Conservation (phyloP, 352 stramenopile genomes). For the Phytophthora sojae region DNA sequence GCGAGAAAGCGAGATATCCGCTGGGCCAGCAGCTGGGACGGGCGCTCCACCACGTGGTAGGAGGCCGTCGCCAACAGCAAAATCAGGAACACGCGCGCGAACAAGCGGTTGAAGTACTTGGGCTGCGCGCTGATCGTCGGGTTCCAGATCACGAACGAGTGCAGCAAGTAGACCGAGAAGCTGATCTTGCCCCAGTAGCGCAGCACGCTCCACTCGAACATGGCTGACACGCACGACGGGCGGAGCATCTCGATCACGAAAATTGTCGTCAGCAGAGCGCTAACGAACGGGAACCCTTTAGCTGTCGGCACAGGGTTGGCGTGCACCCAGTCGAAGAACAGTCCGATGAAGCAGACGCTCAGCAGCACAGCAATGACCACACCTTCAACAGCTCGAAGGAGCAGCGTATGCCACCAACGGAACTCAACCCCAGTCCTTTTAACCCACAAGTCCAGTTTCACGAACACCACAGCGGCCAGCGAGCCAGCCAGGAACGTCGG, state of each 20-base stretch:
- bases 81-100: slow-evolving; percentile 40
- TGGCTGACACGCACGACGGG: slow-evolving; percentile 39
- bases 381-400: slow-evolving; percentile 33
- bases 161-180: slow-evolving; percentile 59
- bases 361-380: slow-evolving; percentile 36
- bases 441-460: slow-evolving; percentile 33
- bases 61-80: slow-evolving; percentile 40
- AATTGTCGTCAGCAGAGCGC: slow-evolving; percentile 39
- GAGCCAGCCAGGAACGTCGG: slow-evolving; percentile 52
- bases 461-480: slow-evolving; percentile 44
- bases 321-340: slow-evolving; percentile 51
- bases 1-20: slow-evolving; percentile 40
- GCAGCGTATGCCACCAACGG: slow-evolving; percentile 19
- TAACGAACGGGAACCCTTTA: slow-evolving; percentile 42
- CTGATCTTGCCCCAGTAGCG: slow-evolving; percentile 57
- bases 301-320: slow-evolving; percentile 32
- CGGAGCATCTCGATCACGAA: slow-evolving; percentile 53
- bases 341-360: slow-evolving; percentile 36
- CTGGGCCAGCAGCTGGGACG: slow-evolving; percentile 51
- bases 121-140: slow-evolving; percentile 23
- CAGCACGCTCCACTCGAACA: slow-evolving; percentile 55
- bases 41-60: slow-evolving; percentile 56
- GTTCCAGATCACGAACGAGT: slow-evolving; percentile 51
- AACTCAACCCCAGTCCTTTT: slow-evolving; percentile 34
- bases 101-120: slow-evolving; percentile 50